Evolutionary conservation across 805 yeast species (phyloP), one percentile per base, ranked within the genome.

Genomic region (Starmerella ratchasimensis): DNA sequence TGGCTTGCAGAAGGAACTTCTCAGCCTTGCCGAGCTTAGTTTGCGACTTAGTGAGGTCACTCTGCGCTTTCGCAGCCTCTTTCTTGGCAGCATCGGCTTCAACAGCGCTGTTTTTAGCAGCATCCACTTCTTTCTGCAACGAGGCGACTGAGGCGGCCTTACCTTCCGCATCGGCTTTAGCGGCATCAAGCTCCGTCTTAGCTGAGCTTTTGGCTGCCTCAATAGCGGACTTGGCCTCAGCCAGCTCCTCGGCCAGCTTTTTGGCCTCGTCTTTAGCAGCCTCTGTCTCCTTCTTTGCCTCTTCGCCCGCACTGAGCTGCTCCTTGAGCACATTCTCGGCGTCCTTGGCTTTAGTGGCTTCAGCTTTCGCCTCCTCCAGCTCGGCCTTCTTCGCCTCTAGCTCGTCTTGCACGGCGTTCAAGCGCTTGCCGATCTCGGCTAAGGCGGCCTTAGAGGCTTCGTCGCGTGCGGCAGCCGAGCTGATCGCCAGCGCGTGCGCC

Each of bases 1-100:
- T 42, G n/a, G 51, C 49, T 14, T 45, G 43, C 16, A 49, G 46
- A 6, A 49, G 44, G 40, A 43, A 30, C 14, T 44, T 31, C 19
- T 44, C 45, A 14, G 48, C 42, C 23, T 43, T 39, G 11, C 43
- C 14, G 11, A 47, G 34, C 34, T 54, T 47, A 18, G 28, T 23
- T 9, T 11, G 10, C 24, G 30, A 14, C 4, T 21, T 21, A 14
- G 20, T 16, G n/a, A 33, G 43, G 18, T 34, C 9, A n/a, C n/a
- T n/a, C n/a, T n/a, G n/a, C n/a, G n/a, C n/a, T n/a, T n/a, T n/a
- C n/a, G n/a, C n/a, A 6, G 28, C 30, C 14, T 29, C 16, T n/a
- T 25, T 26, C 18, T 18, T 18, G 7, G 14, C 22, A 5, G 19
- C n/a, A 3, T 13, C 23, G 8, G 23, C 5, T 15, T 28, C 31